phyloP scores from a whole-genome alignment of 176 grass and related monocot genomes.

The Musa itinerans region DNA sequence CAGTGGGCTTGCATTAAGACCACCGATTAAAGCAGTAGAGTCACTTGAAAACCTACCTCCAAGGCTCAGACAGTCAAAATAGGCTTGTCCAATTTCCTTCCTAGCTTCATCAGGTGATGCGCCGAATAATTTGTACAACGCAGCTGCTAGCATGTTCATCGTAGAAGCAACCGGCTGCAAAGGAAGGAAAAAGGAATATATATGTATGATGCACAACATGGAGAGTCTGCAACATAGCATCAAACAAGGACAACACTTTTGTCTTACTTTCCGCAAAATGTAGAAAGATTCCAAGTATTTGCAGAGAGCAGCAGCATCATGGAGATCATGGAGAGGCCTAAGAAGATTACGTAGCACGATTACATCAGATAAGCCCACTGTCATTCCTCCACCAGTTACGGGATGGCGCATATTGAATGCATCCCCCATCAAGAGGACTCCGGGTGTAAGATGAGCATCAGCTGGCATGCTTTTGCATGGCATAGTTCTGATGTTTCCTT shows the following conservation, averaged over 20 bases:
- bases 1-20: constrained; percentile 71
- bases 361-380: constrained; percentile 78
- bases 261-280: constrained; percentile 69
- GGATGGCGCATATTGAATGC: constrained; percentile 97
- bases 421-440: constrained; percentile 94
- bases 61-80: constrained; percentile 87
- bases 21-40: constrained; percentile 69
- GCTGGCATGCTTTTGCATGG: constrained; percentile 85
- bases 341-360: constrained; percentile 74
- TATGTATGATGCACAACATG: too few species aligned
- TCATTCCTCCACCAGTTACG: constrained; percentile 93
- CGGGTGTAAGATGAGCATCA: constrained; percentile 69
- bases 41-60: constrained; percentile 71
- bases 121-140: constrained; percentile 56
- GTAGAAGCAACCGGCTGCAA: constrained; percentile 89
- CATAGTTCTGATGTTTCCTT: constrained; percentile 85
- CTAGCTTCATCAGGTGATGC: constrained; percentile 72
- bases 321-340: constrained; percentile 73
- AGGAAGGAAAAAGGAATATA: neutral
- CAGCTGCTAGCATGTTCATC: constrained; percentile 85
- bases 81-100: constrained; percentile 86
- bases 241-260: neutral
- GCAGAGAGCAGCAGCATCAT: too few species aligned
- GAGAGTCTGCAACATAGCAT: neutral
- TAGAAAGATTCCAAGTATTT: too few species aligned